phyloP scores from a whole-genome alignment of 164 flowering plant genomes.

The Sedum album region DNA sequence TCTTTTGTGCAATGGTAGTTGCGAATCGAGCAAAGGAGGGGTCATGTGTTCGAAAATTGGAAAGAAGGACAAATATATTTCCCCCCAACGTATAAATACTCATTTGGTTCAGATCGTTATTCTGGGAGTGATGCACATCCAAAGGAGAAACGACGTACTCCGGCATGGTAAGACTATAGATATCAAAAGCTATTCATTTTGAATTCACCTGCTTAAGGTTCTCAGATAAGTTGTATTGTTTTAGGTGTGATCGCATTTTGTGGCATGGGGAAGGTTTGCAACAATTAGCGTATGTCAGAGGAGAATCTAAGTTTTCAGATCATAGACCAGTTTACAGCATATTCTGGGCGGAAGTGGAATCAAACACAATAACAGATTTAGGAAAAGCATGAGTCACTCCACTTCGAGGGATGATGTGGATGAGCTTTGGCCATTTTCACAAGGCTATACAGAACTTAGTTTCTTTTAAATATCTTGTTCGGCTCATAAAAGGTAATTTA shows the following conservation, averaged over 20 bases:
- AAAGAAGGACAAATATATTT: slow-evolving; percentile 78
- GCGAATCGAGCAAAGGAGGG: slow-evolving; percentile 61
- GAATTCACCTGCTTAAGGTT: not conserved
- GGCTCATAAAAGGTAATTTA: not conserved
- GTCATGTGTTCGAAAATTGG: slow-evolving; percentile 77
- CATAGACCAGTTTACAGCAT: too few relatives aligned
- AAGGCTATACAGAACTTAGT: slow-evolving; percentile 68
- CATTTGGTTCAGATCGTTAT: slow-evolving; percentile 83
- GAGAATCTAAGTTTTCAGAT: too few relatives aligned
- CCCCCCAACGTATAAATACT: too few relatives aligned
- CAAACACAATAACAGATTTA: slow-evolving; percentile 28
- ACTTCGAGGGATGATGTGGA: slow-evolving; percentile 59
- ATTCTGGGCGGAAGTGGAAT: slow-evolving; percentile 66
- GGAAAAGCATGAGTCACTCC: slow-evolving; percentile 35
- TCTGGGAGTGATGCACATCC: slow-evolving; percentile 80
- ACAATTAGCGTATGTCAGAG: slow-evolving; percentile 64
- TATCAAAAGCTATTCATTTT: not conserved
- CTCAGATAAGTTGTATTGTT: not conserved
- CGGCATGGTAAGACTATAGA: slow-evolving; percentile 67
- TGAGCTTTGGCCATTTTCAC: slow-evolving; percentile 59
- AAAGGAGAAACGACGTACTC: slow-evolving; percentile 88
- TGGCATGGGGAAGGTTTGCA: slow-evolving; percentile 75
- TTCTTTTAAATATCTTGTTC: slow-evolving; percentile 31
- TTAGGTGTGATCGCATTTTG: slow-evolving; percentile 76
- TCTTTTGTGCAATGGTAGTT: slow-evolving; percentile 35